Conservation (phyloP, 345 rosid genomes). For the Dipteronia sinensis region DNA sequence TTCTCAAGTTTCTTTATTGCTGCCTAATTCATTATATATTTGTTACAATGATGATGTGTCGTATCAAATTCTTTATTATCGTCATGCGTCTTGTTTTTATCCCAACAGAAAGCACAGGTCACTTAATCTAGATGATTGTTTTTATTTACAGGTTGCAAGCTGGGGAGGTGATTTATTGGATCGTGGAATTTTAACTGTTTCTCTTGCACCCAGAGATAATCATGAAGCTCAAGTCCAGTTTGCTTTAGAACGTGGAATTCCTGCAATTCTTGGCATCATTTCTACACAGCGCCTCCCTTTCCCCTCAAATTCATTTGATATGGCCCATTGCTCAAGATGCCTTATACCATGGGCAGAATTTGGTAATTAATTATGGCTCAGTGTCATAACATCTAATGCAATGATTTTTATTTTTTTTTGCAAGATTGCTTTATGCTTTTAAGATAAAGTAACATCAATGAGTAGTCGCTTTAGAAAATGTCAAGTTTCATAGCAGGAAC, state of each 20-base stretch:
- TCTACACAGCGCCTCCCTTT: constrained; percentile 96
- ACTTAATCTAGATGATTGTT: background rate
- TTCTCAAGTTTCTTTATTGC: background rate
- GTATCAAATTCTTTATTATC: background rate
- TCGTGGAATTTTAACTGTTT: constrained; percentile 82
- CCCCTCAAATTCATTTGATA: constrained; percentile 95
- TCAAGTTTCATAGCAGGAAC: background rate
- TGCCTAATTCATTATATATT: background rate
- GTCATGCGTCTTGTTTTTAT: background rate
- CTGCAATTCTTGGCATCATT: constrained; percentile 95
- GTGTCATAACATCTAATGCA: background rate
- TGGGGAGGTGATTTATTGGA: constrained; percentile 99
- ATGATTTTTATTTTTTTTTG: background rate
- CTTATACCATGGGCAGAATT: constrained; percentile 99
- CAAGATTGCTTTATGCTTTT: background rate
- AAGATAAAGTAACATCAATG: constrained; percentile 4
- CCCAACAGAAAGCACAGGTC: background rate
- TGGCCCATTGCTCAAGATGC: constrained; percentile 99
- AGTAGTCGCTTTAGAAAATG: background rate
- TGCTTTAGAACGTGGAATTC: constrained; percentile 97
- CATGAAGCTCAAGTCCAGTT: constrained; percentile 99
- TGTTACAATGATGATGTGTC: background rate
- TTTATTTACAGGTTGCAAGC: constrained; percentile 79
- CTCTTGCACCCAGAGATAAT: constrained; percentile 98
- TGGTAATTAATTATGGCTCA: constrained; percentile 43